Base-by-base conservation (phyloP, 495 filamentous ascomycete species). In the Penicillium herquei region DNA sequence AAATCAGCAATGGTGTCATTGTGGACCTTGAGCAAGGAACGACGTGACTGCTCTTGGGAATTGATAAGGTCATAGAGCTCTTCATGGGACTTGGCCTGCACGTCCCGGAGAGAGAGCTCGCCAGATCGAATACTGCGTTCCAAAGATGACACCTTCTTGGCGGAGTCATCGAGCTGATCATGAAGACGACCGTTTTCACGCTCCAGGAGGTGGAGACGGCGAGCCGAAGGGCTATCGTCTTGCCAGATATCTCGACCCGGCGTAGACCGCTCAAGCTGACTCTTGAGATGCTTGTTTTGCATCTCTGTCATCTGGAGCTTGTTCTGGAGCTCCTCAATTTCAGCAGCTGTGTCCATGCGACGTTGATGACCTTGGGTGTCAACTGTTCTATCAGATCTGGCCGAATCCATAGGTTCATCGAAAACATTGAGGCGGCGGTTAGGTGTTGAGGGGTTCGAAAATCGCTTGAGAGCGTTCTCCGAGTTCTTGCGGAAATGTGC, bases 221-320 rank as follows among this genome's bases (percentile, higher is more conserved):
- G 81, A 34, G 88, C 63, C 6, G 90, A 92, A 13, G 90, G 91
- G 59, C 87, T 93, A n/a, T 96, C 88, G 49, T 96, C 90, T 45
- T 85, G 74, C 80, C 80, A 85, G 37, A 77, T 79, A 31, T 84
- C 78, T 40, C 84, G 84, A 3, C 70, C 64, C 1, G 84, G 82
- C 0, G 80, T 81, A 2, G 75, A 73, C 26, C 87, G 83, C 42
- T 90, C 87, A 52, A 97, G 75, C 65, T 96, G 92, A 67, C 84
- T 92, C 64, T 96, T 90, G 13, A 98, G 83, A 67, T 98, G 93
- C 35, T 89, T 86, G 72, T 96, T 96, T 60, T 93, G 89, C 91
- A 98, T 96, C 70, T 98, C 88, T 7, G 88, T 87, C 74, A 98
- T 83, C 63, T 98, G 93, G 43, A 98, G 82, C 69, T 96, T 91